phyloP scores from a whole-genome alignment of 352 stramenopile species.

The Discostella stelligera region DNA sequence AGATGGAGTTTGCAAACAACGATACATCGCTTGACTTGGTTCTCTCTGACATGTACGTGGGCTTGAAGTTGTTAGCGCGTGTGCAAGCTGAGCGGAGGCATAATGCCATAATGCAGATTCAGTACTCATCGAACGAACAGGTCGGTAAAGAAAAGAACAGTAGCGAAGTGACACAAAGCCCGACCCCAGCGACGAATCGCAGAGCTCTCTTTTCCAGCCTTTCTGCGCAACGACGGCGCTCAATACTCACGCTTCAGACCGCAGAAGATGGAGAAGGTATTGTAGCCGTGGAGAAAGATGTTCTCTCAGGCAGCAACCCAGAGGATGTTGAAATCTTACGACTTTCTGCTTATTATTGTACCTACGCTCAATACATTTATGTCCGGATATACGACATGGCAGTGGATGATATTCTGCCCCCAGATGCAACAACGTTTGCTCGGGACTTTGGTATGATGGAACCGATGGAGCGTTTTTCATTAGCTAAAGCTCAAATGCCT shows the following conservation, averaged over 20 bases:
- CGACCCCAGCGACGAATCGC: background rate
- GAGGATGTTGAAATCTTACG: slow-evolving; percentile 17
- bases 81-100: slow-evolving; percentile 40
- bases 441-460: slow-evolving; percentile 23
- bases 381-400: slow-evolving; percentile 16
- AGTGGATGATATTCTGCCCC: slow-evolving; percentile 23
- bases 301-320: slow-evolving; percentile 13
- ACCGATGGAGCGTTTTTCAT: slow-evolving; percentile 20
- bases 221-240: background rate
- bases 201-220: background rate
- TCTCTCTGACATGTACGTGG: slow-evolving; percentile 48
- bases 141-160: background rate
- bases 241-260: slow-evolving; percentile 29
- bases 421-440: slow-evolving; percentile 28
- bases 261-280: slow-evolving; percentile 12
- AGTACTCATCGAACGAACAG: background rate
- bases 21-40: slow-evolving; percentile 41
- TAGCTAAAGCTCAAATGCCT: slow-evolving; percentile 25
- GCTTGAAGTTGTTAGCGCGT: slow-evolving; percentile 35
- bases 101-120: slow-evolving; percentile 28
- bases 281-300: slow-evolving; percentile 18
- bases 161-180: too few species aligned
- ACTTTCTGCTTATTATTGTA: slow-evolving; percentile 28
- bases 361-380: slow-evolving; percentile 40
- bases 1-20: slow-evolving; percentile 50